phyloP scores from a whole-genome alignment of 345 rosid species.

The Zanthoxylum bungeanum region DNA sequence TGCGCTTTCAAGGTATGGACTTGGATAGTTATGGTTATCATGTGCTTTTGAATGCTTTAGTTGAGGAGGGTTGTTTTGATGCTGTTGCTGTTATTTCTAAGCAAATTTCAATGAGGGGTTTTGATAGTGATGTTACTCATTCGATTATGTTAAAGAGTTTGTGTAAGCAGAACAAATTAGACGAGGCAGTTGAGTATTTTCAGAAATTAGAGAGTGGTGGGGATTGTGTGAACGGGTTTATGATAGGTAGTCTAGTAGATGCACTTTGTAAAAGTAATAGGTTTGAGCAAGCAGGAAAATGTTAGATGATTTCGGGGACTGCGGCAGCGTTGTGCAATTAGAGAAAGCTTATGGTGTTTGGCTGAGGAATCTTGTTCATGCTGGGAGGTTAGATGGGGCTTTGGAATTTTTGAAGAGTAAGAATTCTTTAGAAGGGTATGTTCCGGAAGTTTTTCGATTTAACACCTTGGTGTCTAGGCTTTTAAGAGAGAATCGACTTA shows the following conservation, averaged over 20 bases:
- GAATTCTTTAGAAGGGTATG: slow-evolving; percentile 45
- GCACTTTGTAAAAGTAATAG: slow-evolving; percentile 42
- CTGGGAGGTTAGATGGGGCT: slow-evolving; percentile 45
- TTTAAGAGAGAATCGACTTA: slow-evolving; percentile 50
- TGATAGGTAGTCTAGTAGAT: slow-evolving; percentile 40
- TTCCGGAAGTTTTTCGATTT: slow-evolving; percentile 55
- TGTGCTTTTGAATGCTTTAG: slow-evolving; percentile 69
- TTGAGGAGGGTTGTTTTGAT: slow-evolving; percentile 56
- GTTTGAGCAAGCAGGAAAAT: slow-evolving; percentile 52
- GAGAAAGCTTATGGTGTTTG: slow-evolving; percentile 58
- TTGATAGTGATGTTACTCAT: slow-evolving; percentile 41
- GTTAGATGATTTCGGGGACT: slow-evolving; percentile 48
- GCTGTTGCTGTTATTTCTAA: slow-evolving; percentile 39
- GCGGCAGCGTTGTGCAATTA: slow-evolving; percentile 34
- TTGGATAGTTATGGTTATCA: slow-evolving; percentile 60
- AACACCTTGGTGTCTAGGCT: slow-evolving; percentile 54
- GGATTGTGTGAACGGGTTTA: slow-evolving; percentile 21
- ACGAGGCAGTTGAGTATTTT: slow-evolving; percentile 55
- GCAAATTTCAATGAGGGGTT: slow-evolving; percentile 58
- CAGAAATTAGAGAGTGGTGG: slow-evolving; percentile 29
- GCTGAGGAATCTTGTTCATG: slow-evolving; percentile 47
- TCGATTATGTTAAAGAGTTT: slow-evolving; percentile 55
- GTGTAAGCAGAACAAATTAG: slow-evolving; percentile 54
- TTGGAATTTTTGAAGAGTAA: slow-evolving; percentile 52
- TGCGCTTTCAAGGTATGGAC: slow-evolving; percentile 78